Conservation (phyloP, 2,329 filamentous ascomycete species). For the Trichoderma asperellum region DNA sequence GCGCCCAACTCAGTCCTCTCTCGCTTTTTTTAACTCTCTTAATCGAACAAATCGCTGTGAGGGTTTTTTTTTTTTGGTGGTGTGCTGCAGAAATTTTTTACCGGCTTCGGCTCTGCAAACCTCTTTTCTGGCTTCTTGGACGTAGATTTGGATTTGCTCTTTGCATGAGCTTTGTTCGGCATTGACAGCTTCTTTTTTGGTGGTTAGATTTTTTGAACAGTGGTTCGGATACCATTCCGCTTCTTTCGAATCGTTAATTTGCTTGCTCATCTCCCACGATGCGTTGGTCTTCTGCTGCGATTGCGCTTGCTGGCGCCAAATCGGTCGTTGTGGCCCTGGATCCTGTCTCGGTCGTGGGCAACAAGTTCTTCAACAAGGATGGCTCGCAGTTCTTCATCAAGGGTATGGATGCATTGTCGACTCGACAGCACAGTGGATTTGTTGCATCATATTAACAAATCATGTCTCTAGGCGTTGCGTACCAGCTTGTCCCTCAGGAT, state of each 20-base stretch:
- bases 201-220: conserved; percentile 6
- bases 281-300: conserved; percentile 44
- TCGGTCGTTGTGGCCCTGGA: conserved; percentile 48
- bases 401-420: conserved; percentile 53
- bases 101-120: background rate
- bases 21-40: background rate
- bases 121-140: background rate
- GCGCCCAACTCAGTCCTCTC: background rate
- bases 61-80: background rate
- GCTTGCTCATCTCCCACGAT: conserved; percentile 37
- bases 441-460: background rate
- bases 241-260: background rate
- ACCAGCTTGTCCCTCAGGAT: conserved; percentile 67
- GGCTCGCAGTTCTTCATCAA: conserved; percentile 85
- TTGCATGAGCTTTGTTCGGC: background rate
- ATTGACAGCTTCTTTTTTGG: background rate
- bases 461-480: conserved; percentile 66
- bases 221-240: background rate
- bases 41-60: background rate
- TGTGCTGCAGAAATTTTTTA: background rate
- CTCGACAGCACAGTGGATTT: background rate
- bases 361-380: conserved; percentile 84
- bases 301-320: conserved; percentile 43
- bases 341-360: conserved; percentile 63
- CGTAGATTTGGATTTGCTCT: conserved; percentile 10